Evolutionary conservation across 2,329 filamentous ascomycete genomes (phyloP).

Genomic region (Ophiocordyceps camponoti-saundersi): DNA sequence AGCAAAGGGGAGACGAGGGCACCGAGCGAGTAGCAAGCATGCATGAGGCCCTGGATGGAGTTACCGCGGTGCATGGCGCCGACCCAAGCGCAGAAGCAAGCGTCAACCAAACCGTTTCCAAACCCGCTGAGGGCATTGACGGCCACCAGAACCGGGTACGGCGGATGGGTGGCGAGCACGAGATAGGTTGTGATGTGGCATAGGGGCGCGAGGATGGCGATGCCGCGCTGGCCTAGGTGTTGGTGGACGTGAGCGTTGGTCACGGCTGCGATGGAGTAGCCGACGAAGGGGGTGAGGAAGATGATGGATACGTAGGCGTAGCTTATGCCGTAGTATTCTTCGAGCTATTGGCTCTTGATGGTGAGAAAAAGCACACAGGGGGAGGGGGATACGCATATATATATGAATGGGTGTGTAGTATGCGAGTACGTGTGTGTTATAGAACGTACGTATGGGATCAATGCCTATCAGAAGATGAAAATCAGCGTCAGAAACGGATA

Average conservation of each 20-base stretch:
- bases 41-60: constrained; percentile 47
- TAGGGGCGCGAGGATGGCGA: constrained; percentile 42
- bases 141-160: constrained; percentile 45
- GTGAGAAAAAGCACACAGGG: not conserved
- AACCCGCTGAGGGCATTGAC: constrained; percentile 48
- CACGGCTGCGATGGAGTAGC: constrained; percentile 44
- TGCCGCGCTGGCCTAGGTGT: constrained; percentile 45
- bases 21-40: constrained; percentile 48
- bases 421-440: not conserved
- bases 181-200: constrained; percentile 46
- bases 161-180: constrained; percentile 42
- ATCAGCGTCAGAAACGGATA: not conserved
- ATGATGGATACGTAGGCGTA: constrained; percentile 46
- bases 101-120: constrained; percentile 46
- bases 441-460: constrained; percentile 18
- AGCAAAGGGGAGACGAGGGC: constrained; percentile 47
- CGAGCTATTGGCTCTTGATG: constrained; percentile 24
- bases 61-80: constrained; percentile 54
- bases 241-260: constrained; percentile 44
- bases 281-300: constrained; percentile 45
- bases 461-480: constrained; percentile 5
- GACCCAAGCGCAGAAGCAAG: constrained; percentile 30
- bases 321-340: constrained; percentile 40
- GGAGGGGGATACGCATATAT: no score
- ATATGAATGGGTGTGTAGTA: no score